Conservation (phyloP, 2,329 filamentous ascomycete species). For the Aspergillus terreus region DNA sequence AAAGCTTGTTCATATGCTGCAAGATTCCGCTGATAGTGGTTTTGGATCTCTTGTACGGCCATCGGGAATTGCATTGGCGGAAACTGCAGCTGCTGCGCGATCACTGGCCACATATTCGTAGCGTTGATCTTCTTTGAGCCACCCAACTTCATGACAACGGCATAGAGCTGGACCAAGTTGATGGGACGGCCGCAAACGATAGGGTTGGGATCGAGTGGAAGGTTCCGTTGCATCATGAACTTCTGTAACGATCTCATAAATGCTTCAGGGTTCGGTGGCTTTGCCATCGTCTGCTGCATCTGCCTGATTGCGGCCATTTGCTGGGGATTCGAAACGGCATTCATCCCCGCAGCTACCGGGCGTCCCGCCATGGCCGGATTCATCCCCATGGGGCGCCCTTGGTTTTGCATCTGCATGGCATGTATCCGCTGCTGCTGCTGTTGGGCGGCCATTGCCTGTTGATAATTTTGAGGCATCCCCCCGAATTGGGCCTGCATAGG, state of each 20-base stretch:
- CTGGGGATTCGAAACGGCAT: conserved; percentile 38
- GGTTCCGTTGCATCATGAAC: conserved; percentile 72
- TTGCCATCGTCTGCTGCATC: conserved; percentile 41
- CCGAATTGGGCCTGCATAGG: conserved; percentile 49
- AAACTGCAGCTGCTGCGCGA: conserved; percentile 63
- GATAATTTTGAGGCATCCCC: conserved; percentile 49
- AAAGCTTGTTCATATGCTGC: conserved; percentile 65
- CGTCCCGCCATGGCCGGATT: conserved; percentile 35
- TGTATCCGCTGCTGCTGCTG: conserved; percentile 65
- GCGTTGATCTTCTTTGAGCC: conserved; percentile 72
- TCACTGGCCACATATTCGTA: conserved; percentile 67
- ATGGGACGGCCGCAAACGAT: conserved; percentile 69
- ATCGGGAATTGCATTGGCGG: conserved; percentile 60
- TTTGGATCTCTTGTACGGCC: conserved; percentile 65
- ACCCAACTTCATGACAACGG: conserved; percentile 69
- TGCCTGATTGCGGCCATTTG: conserved; percentile 48
- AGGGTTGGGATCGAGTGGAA: conserved; percentile 72
- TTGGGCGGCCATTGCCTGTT: conserved; percentile 65
- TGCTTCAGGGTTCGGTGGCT: conserved; percentile 53
- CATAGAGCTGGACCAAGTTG: conserved; percentile 73
- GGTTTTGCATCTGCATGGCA: conserved; percentile 78
- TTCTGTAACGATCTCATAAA: conserved; percentile 72
- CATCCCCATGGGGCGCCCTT: conserved; percentile 60
- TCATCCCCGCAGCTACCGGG: conserved; percentile 32
- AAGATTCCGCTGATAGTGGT: conserved; percentile 72